These are phyloP conservation scores for slime mould (Dictyostelium discoideum) DNA, from an alignment of 78 protist genomes.

Conservation along the genomic window dicty_2.7 NC_007088.5:2709001-2709500, in stretches of 20 bases:
- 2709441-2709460: constrained; percentile 61
- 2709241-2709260: constrained; percentile 59
- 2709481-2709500: constrained; percentile 49
- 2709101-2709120: constrained; percentile 91
- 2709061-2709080: constrained; percentile 46
- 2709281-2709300: constrained; percentile 98
- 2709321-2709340: constrained; percentile 90
- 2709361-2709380: constrained; percentile 77
- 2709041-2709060: constrained; percentile 81
- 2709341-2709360: constrained; percentile 90
- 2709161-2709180: constrained; percentile 78
- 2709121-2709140: constrained; percentile 86
- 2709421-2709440: constrained; percentile 79
- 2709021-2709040: constrained; percentile 92
- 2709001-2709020: constrained; percentile 95
- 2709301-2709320: constrained; percentile 87
- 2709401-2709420: constrained; percentile 79
- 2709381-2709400: constrained; percentile 82
- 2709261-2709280: constrained; percentile 91
- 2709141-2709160: constrained; percentile 93
- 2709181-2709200: constrained; percentile 86
- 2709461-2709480: constrained; percentile 54
- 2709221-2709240: constrained; percentile 74
- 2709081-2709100: constrained; percentile 92
- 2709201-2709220: constrained; percentile 93